Percentiles rank a stretch among this genome's conserved stretches.
Evolutionary conservation across 345 rosid species (phyloP).

Genomic region (Aquilaria sinensis): DNA sequence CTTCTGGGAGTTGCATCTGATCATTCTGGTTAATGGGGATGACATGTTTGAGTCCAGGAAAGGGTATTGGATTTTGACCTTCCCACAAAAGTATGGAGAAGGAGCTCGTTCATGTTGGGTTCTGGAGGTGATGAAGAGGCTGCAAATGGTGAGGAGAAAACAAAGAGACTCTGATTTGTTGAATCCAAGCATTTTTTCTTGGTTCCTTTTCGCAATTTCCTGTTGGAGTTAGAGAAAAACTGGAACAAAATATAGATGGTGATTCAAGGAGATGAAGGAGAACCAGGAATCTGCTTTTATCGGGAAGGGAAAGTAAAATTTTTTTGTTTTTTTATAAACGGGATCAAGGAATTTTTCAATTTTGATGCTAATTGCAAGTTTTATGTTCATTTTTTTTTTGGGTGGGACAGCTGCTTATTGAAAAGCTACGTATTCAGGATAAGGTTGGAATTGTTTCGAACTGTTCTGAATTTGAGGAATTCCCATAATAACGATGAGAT

Average conservation of each 20-base stretch:
- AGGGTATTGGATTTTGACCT: slow-evolving; percentile 18
- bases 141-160: slow-evolving; percentile 12
- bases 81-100: slow-evolving; percentile 24
- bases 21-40: slow-evolving; percentile 18
- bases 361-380: background rate
- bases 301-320: too few species aligned
- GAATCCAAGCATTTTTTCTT: slow-evolving; percentile 18
- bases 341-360: background rate
- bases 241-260: too few species aligned
- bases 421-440: too few species aligned
- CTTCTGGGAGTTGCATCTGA: slow-evolving; percentile 41
- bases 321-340: too few species aligned
- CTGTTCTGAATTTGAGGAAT: background rate
- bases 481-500: too few species aligned
- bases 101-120: slow-evolving; percentile 11
- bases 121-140: slow-evolving; percentile 13
- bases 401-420: background rate
- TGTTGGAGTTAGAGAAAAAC: background rate
- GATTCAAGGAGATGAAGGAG: too few species aligned
- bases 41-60: slow-evolving; percentile 21
- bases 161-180: slow-evolving; percentile 19
- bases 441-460: background rate
- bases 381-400: background rate
- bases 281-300: too few species aligned
- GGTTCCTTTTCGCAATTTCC: slow-evolving; percentile 1